A percentile compares a stretch with the other conserved stretches of the same genome.
Conservation (phyloP, 1,284 basidiomycete genomes). For the Sporisorium scitamineum region DNA sequence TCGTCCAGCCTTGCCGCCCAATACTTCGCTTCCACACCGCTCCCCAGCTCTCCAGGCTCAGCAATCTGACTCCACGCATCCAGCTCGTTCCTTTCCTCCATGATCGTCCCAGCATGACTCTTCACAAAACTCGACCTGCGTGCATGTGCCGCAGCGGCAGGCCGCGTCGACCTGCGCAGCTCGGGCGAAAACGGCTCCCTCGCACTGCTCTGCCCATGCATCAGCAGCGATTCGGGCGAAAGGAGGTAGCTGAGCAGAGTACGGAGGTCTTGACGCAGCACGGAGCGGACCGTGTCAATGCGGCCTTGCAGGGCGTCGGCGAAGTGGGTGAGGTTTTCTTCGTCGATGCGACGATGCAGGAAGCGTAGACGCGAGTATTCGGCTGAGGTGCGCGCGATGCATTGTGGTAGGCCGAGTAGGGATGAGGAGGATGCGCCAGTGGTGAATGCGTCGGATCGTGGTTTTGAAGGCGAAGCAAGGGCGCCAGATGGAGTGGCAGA, state of each 20-base stretch:
- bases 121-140: constrained; percentile 35
- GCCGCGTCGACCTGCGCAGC: constrained; percentile 13
- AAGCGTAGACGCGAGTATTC: constrained; percentile 95
- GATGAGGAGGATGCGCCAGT: constrained; percentile 18
- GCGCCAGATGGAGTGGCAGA: neutral
- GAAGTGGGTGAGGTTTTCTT: constrained; percentile 78
- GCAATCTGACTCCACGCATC: constrained; percentile 48
- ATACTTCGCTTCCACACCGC: constrained; percentile 17
- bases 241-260: constrained; percentile 77
- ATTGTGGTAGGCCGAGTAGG: constrained; percentile 73
- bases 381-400: constrained; percentile 83
- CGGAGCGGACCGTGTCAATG: constrained; percentile 81
- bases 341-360: constrained; percentile 82
- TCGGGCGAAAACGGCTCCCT: constrained; percentile 25
- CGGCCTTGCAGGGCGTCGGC: constrained; percentile 84
- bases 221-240: constrained; percentile 37
- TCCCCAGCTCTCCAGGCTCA: constrained; percentile 87
- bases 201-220: constrained; percentile 18
- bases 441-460: constrained; percentile 6
- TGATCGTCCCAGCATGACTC: constrained; percentile 8
- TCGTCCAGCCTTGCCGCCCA: constrained; percentile 45
- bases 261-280: constrained; percentile 84
- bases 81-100: constrained; percentile 18
- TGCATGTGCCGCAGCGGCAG: neutral
- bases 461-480: constrained; percentile 1